Conservation (phyloP, 176 grass and related monocot genomes). For the Thalia dealbata region DNA sequence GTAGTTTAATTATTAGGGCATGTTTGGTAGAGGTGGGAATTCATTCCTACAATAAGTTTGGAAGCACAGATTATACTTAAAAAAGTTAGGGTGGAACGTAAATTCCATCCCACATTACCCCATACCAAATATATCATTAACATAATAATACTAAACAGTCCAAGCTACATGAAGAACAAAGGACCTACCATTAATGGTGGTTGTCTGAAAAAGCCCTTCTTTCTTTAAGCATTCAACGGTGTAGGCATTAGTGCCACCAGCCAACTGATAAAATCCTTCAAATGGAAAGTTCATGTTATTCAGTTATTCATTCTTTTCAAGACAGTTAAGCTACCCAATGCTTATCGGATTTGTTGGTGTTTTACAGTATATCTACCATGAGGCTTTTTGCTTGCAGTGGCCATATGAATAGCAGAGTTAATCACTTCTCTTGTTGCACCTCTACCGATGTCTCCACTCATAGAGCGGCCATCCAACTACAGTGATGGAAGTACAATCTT, state of each 20-base stretch:
- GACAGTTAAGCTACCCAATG: background rate
- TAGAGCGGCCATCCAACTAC: constrained; percentile 80
- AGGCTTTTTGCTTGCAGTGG: constrained; percentile 45
- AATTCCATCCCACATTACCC: too few relatives aligned
- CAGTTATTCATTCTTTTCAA: constrained; percentile 15
- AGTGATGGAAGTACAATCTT: constrained; percentile 10
- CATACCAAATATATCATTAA: background rate
- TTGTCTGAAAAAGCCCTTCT: constrained; percentile 48
- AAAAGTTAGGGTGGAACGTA: too few relatives aligned
- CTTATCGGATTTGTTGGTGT: background rate
- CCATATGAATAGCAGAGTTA: constrained; percentile 62
- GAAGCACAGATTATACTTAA: too few relatives aligned
- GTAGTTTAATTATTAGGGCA: too few relatives aligned
- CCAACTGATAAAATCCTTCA: constrained; percentile 89
- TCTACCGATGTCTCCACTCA: constrained; percentile 84
- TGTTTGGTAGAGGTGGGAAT: too few relatives aligned
- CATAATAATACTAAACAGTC: background rate
- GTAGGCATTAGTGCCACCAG: constrained; percentile 71
- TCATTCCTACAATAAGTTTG: too few relatives aligned
- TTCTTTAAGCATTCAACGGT: constrained; percentile 75
- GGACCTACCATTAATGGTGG: constrained; percentile 29
- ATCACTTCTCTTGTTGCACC: constrained; percentile 82
- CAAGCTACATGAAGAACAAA: background rate
- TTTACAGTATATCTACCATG: constrained; percentile 38
- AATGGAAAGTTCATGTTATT: constrained; percentile 9